Base-by-base conservation (phyloP, 2,329 filamentous ascomycete species). In the Pseudocercospora ulei region DNA sequence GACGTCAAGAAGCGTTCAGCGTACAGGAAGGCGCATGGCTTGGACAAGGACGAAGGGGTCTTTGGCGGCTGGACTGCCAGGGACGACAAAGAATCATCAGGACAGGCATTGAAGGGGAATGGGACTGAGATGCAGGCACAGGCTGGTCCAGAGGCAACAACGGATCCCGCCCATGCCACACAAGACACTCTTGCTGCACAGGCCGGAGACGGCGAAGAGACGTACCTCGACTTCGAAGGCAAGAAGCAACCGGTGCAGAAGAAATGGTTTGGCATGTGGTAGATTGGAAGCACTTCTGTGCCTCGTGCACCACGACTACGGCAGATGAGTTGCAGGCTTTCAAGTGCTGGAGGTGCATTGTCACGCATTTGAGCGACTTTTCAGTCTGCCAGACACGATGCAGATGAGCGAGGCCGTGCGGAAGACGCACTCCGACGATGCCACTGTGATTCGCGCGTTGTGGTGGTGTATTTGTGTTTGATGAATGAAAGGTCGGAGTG, bases 261-360 rank as follows among this genome's bases (percentile, higher is more conserved):
- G 73, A 87, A 83, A 68, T 87, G 81, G 75, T 67, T 90, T 53
- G 85, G 85, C 8, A 80, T 93, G 55, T 92, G 85, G 71, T 86
- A n/a, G n/a, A n/a, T n/a, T n/a, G n/a, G n/a, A n/a, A n/a, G n/a
- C n/a, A n/a, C n/a, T n/a, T n/a, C n/a, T n/a, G n/a, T n/a, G n/a
- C n/a, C n/a, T n/a, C n/a, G n/a, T n/a, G n/a, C n/a, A n/a, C n/a
- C n/a, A n/a, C n/a, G n/a, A n/a, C n/a, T n/a, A n/a, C n/a, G n/a
- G n/a, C n/a, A 39, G 29, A 7, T 29, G 8, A 14, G 27, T 13
- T 27, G 14, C 25, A 27, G n/a, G 5, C 25, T 13, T n/a, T n/a
- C n/a, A n/a, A n/a, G n/a, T n/a, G n/a, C n/a, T n/a, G n/a, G n/a
- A n/a, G n/a, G n/a, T n/a, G n/a, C n/a, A n/a, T n/a, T n/a, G n/a